Base-by-base conservation (phyloP, 805 yeast genomes). In the Suhomyces pyralidae region DNA sequence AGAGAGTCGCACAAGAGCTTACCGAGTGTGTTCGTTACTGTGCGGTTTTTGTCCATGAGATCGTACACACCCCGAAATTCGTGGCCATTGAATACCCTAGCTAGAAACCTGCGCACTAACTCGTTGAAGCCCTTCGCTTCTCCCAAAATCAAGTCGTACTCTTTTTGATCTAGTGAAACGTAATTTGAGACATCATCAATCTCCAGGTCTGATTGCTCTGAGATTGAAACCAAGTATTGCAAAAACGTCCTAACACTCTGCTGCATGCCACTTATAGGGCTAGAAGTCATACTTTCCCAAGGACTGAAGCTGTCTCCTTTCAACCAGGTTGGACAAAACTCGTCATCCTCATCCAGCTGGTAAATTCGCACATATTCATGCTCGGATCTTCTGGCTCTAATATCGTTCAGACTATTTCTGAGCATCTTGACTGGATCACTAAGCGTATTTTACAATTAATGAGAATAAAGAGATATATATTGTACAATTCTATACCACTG, bases 251-350 rank as follows among this genome's bases (percentile, higher is more conserved):
- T 17, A 7, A 38, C 24, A 19, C 42, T 38, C 4, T 17, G 42
- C 42, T 38, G 42, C 20, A 38, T 17, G 9, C 42, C 20, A 19
- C 42, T 38, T 5, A 32, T n/a, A n/a, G 24, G 42, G 9, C 24
- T 38, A 22, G 42, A 38, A 10, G 24, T 17, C 5, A 38, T 38
- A n/a, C 42, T 38, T 17, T 38, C 42, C 24, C 42, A 38, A 4
- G 22, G 42, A 14, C 45, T 45, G 12, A 45, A 26, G 19, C 15
- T 12, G 24, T 32, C 30, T 20, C 47, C 53, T 36, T 28, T 44
- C 20, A 51, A 32, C 54, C 54, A 51, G 6, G 28, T 28, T 2
- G 54, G 54, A 17, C 51, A 51, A 30, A 22, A 22, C 40, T 48
- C 51, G 42, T 38, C 42, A 17, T 38, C 42, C 24, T 38, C 42